These are phyloP conservation scores for Arabidopsis suecica DNA, from an alignment of 345 rosid genomes.

Conservation along the genomic window DNA sequence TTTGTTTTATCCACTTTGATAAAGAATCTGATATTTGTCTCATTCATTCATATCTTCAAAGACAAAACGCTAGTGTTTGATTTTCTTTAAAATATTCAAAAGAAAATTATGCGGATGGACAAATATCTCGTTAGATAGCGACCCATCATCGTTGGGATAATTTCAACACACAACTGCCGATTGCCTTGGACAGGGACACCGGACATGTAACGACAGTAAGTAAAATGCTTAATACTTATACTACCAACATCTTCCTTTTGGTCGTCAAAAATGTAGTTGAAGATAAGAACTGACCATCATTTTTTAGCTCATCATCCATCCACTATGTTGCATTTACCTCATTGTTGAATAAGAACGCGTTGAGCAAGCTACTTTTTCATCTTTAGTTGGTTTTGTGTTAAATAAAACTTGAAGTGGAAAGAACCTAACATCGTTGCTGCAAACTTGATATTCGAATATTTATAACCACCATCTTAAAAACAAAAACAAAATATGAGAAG, in stretches of 20 bases:
- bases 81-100: constrained; percentile 12
- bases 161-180: not conserved
- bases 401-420: not conserved
- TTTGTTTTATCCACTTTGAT: too few relatives aligned
- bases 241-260: not conserved
- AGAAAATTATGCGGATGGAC: constrained; percentile 22
- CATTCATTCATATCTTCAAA: not conserved
- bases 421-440: not conserved
- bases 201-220: not conserved
- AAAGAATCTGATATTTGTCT: constrained; percentile 20
- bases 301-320: not conserved
- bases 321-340: not conserved
- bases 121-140: constrained; percentile 27
- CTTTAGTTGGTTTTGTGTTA: not conserved
- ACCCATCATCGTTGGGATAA: constrained; percentile 8
- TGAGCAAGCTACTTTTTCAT: too few relatives aligned
- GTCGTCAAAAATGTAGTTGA: too few relatives aligned
- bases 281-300: not conserved
- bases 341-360: not conserved
- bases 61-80: constrained; percentile 13
- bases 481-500: not conserved
- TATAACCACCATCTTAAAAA: not conserved
- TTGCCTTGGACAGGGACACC: constrained; percentile 1
- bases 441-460: not conserved
- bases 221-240: not conserved